A percentile compares a stretch with the other conserved stretches of the same genome.
phyloP scores from a whole-genome alignment of 805 yeast species.

The Sporopachydermia quercuum region DNA sequence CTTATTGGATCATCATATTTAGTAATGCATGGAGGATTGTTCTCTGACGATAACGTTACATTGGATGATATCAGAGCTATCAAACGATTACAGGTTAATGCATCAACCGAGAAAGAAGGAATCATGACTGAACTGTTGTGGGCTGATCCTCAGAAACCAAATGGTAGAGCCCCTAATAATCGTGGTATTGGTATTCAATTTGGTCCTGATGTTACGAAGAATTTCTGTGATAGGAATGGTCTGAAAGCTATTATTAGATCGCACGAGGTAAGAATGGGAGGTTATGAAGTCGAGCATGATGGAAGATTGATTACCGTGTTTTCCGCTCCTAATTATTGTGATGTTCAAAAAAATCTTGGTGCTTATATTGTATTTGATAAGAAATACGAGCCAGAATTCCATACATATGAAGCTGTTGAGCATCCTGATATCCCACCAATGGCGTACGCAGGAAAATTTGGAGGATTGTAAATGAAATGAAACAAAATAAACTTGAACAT shows the following conservation, averaged over 20 bases:
- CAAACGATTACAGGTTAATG: constrained; percentile 39
- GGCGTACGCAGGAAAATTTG: constrained; percentile 61
- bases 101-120: constrained; percentile 58
- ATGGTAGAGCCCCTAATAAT: constrained; percentile 77
- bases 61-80: constrained; percentile 60
- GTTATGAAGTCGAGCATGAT: constrained; percentile 77
- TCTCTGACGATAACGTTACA: constrained; percentile 59
- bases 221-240: constrained; percentile 57
- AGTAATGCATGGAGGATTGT: constrained; percentile 92
- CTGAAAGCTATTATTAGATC: constrained; percentile 77
- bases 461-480: constrained; percentile 15
- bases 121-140: constrained; percentile 92
- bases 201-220: constrained; percentile 86
- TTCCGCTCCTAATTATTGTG: constrained; percentile 97
- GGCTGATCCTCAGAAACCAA: constrained; percentile 82
- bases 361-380: constrained; percentile 68
- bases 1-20: constrained; percentile 65
- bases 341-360: constrained; percentile 78
- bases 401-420: constrained; percentile 63
- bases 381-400: constrained; percentile 33
- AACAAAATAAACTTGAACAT: too few relatives aligned
- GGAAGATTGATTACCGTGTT: constrained; percentile 87
- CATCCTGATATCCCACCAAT: constrained; percentile 90
- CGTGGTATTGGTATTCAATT: constrained; percentile 94
- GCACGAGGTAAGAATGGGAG: constrained; percentile 89